These are phyloP conservation scores for Pulicaria dysenterica DNA, from an alignment of 129 eudicot species.

Conservation along the genomic window DNA sequence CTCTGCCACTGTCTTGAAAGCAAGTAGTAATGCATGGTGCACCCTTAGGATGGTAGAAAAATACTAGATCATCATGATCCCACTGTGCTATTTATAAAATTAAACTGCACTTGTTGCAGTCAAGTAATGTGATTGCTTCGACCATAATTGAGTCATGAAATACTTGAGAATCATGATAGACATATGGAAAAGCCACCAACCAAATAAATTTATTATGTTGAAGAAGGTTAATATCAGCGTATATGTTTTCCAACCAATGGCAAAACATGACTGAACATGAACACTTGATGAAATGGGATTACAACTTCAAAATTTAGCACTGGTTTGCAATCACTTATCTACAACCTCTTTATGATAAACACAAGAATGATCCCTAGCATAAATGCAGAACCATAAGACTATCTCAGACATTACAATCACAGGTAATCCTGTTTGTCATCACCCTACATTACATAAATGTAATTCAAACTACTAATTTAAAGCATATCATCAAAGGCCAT, in stretches of 20 bases:
- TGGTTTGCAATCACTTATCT: conserved; percentile 3
- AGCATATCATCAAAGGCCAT: neutral
- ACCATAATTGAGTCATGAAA: neutral
- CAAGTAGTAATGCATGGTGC: too few species aligned
- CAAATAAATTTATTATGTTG: neutral
- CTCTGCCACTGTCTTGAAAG: too few species aligned
- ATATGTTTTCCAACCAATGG: neutral
- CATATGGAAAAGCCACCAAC: neutral
- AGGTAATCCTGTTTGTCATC: conserved; percentile 6
- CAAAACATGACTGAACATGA: neutral
- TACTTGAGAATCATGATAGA: neutral
- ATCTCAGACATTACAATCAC: conserved; percentile 5
- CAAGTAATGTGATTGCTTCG: neutral
- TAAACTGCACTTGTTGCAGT: too few species aligned
- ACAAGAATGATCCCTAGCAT: conserved; percentile 2
- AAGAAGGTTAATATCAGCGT: neutral
- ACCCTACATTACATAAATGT: conserved; percentile 22
- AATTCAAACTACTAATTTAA: neutral
- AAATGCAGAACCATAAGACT: neutral
- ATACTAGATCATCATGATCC: too few species aligned
- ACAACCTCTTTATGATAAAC: conserved; percentile 15
- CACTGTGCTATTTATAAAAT: too few species aligned
- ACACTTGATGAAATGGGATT: neutral
- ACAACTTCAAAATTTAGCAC: neutral
- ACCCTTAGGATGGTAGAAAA: too few species aligned